Conservation (phyloP, 148 eudicot species). For the Hydrangea macrophylla region DNA sequence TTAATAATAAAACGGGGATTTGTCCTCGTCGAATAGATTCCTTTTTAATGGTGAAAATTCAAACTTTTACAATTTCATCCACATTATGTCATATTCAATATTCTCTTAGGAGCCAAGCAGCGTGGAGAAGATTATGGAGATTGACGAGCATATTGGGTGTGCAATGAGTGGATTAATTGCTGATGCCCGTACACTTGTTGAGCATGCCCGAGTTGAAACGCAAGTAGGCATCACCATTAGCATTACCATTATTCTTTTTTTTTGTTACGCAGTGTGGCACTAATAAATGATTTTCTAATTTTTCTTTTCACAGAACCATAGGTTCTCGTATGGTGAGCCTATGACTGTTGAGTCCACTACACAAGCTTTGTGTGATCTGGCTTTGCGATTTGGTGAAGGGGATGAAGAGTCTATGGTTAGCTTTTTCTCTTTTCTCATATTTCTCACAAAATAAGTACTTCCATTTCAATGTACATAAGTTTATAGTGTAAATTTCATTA, state of each 20-base stretch:
- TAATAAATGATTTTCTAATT: conserved; percentile 2
- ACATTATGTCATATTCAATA: neutral
- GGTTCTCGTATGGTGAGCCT: conserved; percentile 98
- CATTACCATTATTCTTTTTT: neutral
- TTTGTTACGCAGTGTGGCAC: neutral
- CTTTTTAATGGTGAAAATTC: too few relatives aligned
- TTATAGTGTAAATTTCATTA: conserved; percentile 2
- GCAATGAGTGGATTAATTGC: conserved; percentile 99
- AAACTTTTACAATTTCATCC: neutral
- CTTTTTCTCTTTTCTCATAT: neutral
- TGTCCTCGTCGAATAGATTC: too few relatives aligned
- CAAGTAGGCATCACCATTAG: conserved; percentile 50
- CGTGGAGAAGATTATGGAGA: conserved; percentile 99
- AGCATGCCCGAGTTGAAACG: conserved; percentile 97
- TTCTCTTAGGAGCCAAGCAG: conserved; percentile 90
- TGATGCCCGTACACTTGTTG: conserved; percentile 99
- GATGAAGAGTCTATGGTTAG: conserved; percentile 99
- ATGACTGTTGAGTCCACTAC: conserved; percentile 99
- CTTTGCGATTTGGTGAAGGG: conserved; percentile 94
- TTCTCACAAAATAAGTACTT: too few relatives aligned
- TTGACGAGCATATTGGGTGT: conserved; percentile 96
- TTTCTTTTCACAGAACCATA: conserved; percentile 68
- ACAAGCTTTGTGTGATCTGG: conserved; percentile 95
- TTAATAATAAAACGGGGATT: too few relatives aligned
- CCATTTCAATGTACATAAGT: neutral